Conservation (phyloP, 2,329 filamentous ascomycete species). For the Alternaria atra region DNA sequence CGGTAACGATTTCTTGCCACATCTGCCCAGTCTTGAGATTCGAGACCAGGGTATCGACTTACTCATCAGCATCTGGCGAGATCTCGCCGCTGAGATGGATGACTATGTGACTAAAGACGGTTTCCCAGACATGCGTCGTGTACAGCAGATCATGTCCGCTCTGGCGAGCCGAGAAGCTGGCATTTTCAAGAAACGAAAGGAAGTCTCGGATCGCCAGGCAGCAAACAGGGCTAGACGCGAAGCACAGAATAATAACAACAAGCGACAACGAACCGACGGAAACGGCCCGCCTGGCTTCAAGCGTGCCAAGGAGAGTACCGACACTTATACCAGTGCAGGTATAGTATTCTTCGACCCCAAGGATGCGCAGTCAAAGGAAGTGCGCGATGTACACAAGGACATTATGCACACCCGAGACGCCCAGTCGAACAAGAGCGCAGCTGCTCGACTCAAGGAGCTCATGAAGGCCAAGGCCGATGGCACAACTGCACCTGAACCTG, state of each 20-base stretch:
- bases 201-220: constrained; percentile 83
- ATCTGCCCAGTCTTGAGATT: constrained; percentile 96
- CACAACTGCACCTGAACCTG: constrained; percentile 36
- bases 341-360: constrained; percentile 50
- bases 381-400: constrained; percentile 76
- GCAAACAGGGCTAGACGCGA: constrained; percentile 70
- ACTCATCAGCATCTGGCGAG: constrained; percentile 94
- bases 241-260: constrained; percentile 49
- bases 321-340: constrained; percentile 46
- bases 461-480: constrained; percentile 64
- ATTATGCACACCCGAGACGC: constrained; percentile 81
- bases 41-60: constrained; percentile 97
- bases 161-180: constrained; percentile 91
- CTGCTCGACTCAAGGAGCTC: constrained; percentile 78
- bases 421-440: constrained; percentile 91
- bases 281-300: constrained; percentile 39
- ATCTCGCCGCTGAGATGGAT: constrained; percentile 89
- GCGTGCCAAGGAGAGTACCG: constrained; percentile 47
- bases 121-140: constrained; percentile 83
- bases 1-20: constrained; percentile 96
- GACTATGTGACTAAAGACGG: constrained; percentile 97
- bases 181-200: constrained; percentile 88
- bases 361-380: constrained; percentile 49
- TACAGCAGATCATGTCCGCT: constrained; percentile 86
- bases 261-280: constrained; percentile 45